These are phyloP conservation scores for Hemileccinum impolitum DNA, from an alignment of 768 basidiomycete species.

Conservation along the genomic window DNA sequence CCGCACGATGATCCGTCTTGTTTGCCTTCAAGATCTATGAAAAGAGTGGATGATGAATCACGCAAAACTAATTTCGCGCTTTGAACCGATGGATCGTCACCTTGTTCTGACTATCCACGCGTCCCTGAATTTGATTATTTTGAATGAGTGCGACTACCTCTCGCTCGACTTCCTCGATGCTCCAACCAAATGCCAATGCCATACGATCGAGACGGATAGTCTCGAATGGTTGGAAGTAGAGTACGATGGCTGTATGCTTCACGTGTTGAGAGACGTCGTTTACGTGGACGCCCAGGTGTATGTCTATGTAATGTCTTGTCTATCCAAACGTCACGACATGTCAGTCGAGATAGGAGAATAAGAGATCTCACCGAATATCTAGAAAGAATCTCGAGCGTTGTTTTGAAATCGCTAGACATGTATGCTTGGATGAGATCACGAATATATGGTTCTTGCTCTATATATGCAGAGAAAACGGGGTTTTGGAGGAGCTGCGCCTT, in stretches of 20 bases:
- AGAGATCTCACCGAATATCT: slow-evolving; percentile 57
- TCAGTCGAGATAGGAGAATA: neutral
- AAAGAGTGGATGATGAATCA: neutral
- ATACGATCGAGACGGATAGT: slow-evolving; percentile 82
- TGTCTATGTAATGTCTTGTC: slow-evolving; percentile 76
- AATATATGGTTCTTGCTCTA: slow-evolving; percentile 84
- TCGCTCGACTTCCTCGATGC: slow-evolving; percentile 62
- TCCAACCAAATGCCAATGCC: slow-evolving; percentile 84
- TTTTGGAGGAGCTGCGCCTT: slow-evolving; percentile 67
- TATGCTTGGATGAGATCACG: slow-evolving; percentile 85
- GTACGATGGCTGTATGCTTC: slow-evolving; percentile 71
- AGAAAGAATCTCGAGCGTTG: slow-evolving; percentile 69
- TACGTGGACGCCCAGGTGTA: slow-evolving; percentile 73
- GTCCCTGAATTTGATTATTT: slow-evolving; percentile 70
- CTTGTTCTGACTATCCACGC: slow-evolving; percentile 90
- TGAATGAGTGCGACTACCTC: slow-evolving; percentile 79
- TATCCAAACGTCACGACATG: slow-evolving; percentile 26
- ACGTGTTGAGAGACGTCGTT: slow-evolving; percentile 62
- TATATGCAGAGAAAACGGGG: slow-evolving; percentile 64
- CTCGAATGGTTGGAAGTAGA: slow-evolving; percentile 90
- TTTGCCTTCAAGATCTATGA: slow-evolving; percentile 73
- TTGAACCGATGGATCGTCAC: slow-evolving; percentile 41
- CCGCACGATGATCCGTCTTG: slow-evolving; percentile 73
- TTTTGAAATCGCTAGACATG: slow-evolving; percentile 83
- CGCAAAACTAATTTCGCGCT: neutral